Conservation (phyloP, 257 asterid genomes). For the Euphrasia confusa region DNA sequence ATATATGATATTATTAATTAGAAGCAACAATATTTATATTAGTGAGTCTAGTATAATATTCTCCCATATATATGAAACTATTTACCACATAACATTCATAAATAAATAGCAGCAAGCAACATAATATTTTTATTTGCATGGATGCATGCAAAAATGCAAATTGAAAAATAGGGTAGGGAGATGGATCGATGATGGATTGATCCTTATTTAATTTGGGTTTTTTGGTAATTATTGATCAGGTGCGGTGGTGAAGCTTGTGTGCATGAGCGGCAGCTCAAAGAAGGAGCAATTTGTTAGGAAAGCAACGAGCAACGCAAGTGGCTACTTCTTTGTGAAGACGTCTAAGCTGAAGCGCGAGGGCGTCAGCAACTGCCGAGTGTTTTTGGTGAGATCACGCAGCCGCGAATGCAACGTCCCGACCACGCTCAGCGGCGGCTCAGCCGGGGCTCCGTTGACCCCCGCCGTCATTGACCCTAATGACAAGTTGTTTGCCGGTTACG, state of each 20-base stretch:
- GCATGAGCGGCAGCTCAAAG: conserved; percentile 28
- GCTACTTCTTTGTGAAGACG: conserved; percentile 35
- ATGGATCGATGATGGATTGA: no score
- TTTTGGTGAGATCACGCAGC: conserved; percentile 31
- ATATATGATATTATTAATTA: no score
- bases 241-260: conserved; percentile 33
- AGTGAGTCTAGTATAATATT: no score
- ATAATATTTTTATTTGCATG: no score
- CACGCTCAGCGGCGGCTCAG: conserved; percentile 28
- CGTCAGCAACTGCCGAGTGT: conserved; percentile 33
- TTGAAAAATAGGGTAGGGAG: no score
- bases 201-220: no score
- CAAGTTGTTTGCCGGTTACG: background rate
- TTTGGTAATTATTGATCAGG: conserved; percentile 17
- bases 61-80: no score
- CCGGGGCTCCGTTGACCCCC: conserved; percentile 33
- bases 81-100: no score
- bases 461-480: background rate
- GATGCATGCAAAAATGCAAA: no score
- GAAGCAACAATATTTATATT: no score
- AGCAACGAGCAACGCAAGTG: conserved; percentile 38
- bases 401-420: conserved; percentile 33
- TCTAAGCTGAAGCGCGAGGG: conserved; percentile 21
- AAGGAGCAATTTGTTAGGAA: conserved; percentile 14
- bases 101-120: no score